Evolutionary conservation across 2,329 filamentous ascomycete genomes (phyloP).

Genomic region (Aspergillus costaricaensis): DNA sequence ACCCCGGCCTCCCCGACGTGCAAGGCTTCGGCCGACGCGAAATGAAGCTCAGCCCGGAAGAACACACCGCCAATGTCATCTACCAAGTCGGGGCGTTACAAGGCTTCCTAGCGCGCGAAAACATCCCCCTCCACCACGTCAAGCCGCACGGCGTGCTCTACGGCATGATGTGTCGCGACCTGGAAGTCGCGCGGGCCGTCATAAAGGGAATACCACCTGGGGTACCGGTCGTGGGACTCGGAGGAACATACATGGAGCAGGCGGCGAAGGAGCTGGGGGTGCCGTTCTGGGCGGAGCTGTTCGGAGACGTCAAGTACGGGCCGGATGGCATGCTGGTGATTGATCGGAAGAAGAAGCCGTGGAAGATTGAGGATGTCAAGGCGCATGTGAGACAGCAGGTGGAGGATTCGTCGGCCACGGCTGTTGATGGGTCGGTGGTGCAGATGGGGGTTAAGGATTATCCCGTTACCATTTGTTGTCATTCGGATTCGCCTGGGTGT

Average conservation of each 20-base stretch:
- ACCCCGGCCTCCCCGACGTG: conserved; percentile 66
- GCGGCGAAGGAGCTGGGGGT: conserved; percentile 56
- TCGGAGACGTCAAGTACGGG: conserved; percentile 60
- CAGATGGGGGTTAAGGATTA: conserved; percentile 45
- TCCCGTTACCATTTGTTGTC: conserved; percentile 49
- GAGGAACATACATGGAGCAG: conserved; percentile 57
- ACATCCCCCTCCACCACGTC: conserved; percentile 60
- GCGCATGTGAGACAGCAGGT: conserved; percentile 47
- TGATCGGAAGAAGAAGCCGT: conserved; percentile 60
- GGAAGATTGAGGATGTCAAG: conserved; percentile 43
- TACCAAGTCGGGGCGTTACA: conserved; percentile 67
- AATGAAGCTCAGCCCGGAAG: conserved; percentile 60
- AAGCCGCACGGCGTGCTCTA: conserved; percentile 65
- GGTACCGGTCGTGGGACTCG: conserved; percentile 56
- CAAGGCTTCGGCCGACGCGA: conserved; percentile 65
- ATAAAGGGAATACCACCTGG: conserved; percentile 56
- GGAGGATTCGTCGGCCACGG: conserved; percentile 44
- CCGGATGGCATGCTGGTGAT: conserved; percentile 55
- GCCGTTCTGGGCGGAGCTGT: conserved; percentile 57
- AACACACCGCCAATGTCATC: conserved; percentile 58
- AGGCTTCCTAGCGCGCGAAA: conserved; percentile 60
- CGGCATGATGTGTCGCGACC: conserved; percentile 57
- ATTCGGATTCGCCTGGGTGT: conserved; percentile 51
- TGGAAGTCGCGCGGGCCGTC: conserved; percentile 55
- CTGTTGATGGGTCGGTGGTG: conserved; percentile 44